These are phyloP conservation scores for Venturiaceae sp. DNA, from an alignment of 2,329 filamentous ascomycete genomes.

Conservation along the genomic window DNA sequence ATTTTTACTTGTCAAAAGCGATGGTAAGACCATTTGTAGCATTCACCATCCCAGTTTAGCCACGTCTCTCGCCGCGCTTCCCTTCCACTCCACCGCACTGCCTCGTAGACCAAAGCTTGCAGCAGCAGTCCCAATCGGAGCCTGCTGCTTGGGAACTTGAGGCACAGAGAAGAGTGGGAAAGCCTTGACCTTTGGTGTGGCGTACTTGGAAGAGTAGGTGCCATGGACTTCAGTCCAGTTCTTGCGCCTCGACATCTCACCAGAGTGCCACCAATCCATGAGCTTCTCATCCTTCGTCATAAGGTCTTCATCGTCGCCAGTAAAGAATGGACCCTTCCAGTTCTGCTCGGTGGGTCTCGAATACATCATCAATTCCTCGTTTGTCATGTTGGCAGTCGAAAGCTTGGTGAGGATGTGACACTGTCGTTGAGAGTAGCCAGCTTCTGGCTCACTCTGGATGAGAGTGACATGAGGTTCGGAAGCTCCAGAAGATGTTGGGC, in stretches of 20 bases:
- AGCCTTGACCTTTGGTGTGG: not conserved
- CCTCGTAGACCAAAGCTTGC: not conserved
- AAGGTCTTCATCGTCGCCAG: not conserved
- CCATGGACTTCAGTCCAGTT: not conserved
- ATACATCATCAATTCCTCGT: conserved; percentile 1
- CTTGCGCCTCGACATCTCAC: not conserved
- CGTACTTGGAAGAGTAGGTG: not conserved
- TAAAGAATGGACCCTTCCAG: not conserved
- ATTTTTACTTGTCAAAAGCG: too few relatives aligned
- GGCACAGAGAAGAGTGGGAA: not conserved
- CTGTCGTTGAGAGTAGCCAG: not conserved
- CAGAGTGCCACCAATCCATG: not conserved
- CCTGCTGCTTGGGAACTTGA: not conserved
- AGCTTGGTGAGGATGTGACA: not conserved
- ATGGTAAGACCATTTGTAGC: too few relatives aligned
- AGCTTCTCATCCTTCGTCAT: not conserved
- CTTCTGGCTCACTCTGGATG: not conserved
- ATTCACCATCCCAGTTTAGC: not conserved
- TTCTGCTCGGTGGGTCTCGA: not conserved
- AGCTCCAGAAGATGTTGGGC: not conserved
- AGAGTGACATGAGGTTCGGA: not conserved
- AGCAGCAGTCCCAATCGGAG: not conserved
- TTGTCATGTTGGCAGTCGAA: not conserved
- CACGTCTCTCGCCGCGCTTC: not conserved
- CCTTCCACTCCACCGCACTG: not conserved